Conservation (phyloP, 257 asterid genomes). For the Salvia hispanica region DNA sequence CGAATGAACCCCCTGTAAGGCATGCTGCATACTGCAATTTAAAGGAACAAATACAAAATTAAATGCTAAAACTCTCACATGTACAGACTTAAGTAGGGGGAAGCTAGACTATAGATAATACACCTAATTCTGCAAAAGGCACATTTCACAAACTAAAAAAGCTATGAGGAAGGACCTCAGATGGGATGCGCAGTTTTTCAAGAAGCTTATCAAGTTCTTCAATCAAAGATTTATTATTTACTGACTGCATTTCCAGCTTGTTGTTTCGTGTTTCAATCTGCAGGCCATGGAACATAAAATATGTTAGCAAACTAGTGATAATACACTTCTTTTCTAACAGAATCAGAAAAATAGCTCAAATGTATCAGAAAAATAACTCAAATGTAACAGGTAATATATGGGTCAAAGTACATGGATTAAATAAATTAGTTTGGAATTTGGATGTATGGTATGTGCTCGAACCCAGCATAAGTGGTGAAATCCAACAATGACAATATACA, state of each 20-base stretch:
- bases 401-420: conserved; percentile 22
- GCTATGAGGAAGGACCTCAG: conserved; percentile 61
- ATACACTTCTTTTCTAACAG: conserved; percentile 15
- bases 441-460: not conserved
- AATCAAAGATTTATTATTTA: conserved; percentile 76
- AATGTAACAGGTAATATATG: conserved; percentile 15
- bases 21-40: conserved; percentile 75
- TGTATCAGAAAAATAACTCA: conserved; percentile 22
- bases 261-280: conserved; percentile 98
- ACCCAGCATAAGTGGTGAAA: too few species aligned
- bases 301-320: conserved; percentile 33
- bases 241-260: conserved; percentile 98
- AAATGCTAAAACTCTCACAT: conserved; percentile 22
- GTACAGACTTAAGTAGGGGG: conserved; percentile 12
- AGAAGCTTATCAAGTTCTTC: conserved; percentile 98
- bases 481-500: not conserved
- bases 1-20: conserved; percentile 90
- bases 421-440: conserved; percentile 19
- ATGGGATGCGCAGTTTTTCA: conserved; percentile 80
- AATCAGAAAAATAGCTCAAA: conserved; percentile 23
- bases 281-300: conserved; percentile 35
- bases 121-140: conserved; percentile 22
- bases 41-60: conserved; percentile 21
- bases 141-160: conserved; percentile 28
- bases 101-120: conserved; percentile 18